A percentile compares a stretch with the other conserved stretches of the same genome.
Conservation (phyloP, 2,329 filamentous ascomycete species). For the Cephalotrichum gorgonifer region DNA sequence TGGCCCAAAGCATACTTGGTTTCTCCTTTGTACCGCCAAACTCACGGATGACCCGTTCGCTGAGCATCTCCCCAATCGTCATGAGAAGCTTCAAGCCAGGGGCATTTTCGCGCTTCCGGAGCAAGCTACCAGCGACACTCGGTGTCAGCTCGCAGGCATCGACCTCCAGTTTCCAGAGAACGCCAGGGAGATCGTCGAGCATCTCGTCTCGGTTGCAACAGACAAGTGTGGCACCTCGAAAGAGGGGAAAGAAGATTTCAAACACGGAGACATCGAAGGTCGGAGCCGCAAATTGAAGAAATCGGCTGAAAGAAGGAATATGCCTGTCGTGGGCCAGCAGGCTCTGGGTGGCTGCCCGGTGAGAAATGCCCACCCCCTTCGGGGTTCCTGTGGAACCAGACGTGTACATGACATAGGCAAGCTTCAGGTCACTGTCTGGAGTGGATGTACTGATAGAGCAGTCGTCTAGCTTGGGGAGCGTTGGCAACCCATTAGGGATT, state of each 20-base stretch:
- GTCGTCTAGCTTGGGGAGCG: background rate
- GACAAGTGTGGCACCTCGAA: constrained; percentile 63
- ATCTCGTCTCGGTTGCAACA: constrained; percentile 58
- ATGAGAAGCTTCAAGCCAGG: constrained; percentile 62
- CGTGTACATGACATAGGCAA: constrained; percentile 91
- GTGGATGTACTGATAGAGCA: constrained; percentile 1
- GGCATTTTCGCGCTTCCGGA: constrained; percentile 56
- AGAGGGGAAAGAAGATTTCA: constrained; percentile 84
- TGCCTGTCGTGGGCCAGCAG: constrained; percentile 70
- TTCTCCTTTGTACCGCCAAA: constrained; percentile 52
- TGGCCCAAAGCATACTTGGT: constrained; percentile 68
- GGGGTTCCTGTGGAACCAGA: constrained; percentile 83
- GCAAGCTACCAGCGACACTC: constrained; percentile 69
- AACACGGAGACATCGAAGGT: constrained; percentile 95
- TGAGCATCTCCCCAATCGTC: constrained; percentile 92
- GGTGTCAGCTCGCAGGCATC: constrained; percentile 87
- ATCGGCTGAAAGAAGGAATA: constrained; percentile 66
- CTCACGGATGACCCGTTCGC: constrained; percentile 61
- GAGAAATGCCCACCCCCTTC: constrained; percentile 78
- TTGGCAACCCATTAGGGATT: background rate
- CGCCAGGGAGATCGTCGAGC: constrained; percentile 62
- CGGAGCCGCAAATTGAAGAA: constrained; percentile 84
- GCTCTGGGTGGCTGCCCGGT: constrained; percentile 70
- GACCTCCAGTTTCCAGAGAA: constrained; percentile 54
- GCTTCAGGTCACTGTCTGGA: constrained; percentile 6